Conservation (phyloP, 768 basidiomycete genomes). For the Leccinum subgranulosum region DNA sequence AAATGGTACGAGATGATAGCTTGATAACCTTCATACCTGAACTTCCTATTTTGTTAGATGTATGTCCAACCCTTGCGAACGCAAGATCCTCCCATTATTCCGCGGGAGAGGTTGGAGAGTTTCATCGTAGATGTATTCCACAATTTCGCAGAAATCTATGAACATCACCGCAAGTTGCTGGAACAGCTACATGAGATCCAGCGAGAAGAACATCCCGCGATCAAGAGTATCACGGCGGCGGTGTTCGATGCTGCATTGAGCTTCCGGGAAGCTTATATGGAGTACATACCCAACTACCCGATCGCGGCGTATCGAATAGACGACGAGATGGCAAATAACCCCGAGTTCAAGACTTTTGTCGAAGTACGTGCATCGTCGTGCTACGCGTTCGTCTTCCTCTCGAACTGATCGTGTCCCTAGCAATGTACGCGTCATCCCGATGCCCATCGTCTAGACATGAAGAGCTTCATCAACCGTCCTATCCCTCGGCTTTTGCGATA, state of each 20-base stretch:
- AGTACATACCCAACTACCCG: slow-evolving; percentile 91
- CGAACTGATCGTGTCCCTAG: slow-evolving; percentile 23
- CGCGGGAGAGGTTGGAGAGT: slow-evolving; percentile 60
- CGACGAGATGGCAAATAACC: slow-evolving; percentile 81
- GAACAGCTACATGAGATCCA: slow-evolving; percentile 84
- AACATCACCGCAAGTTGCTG: slow-evolving; percentile 72
- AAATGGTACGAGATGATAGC: slow-evolving; percentile 44
- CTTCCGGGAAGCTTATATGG: slow-evolving; percentile 90
- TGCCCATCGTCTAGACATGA: slow-evolving; percentile 84
- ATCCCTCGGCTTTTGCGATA: slow-evolving; percentile 90
- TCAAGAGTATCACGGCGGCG: slow-evolving; percentile 78
- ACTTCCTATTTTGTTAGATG: slow-evolving; percentile 47
- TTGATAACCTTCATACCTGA: slow-evolving; percentile 20
- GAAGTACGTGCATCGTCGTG: slow-evolving; percentile 49
- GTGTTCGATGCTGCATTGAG: slow-evolving; percentile 88
- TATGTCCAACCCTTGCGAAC: slow-evolving; percentile 73
- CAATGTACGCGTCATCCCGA: slow-evolving; percentile 63
- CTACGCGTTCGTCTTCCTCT: not conserved
- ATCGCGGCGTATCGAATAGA: slow-evolving; percentile 86
- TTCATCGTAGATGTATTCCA: slow-evolving; percentile 90
- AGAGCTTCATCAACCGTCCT: slow-evolving; percentile 88
- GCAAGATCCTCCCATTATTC: slow-evolving; percentile 75
- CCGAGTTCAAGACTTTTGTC: slow-evolving; percentile 76
- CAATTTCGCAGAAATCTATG: slow-evolving; percentile 75
- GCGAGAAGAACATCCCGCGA: slow-evolving; percentile 78